Percentiles rank a stretch among this genome's conserved stretches.
phyloP scores from a whole-genome alignment of 495 filamentous ascomycete species.

The Penicillium coffeae region DNA sequence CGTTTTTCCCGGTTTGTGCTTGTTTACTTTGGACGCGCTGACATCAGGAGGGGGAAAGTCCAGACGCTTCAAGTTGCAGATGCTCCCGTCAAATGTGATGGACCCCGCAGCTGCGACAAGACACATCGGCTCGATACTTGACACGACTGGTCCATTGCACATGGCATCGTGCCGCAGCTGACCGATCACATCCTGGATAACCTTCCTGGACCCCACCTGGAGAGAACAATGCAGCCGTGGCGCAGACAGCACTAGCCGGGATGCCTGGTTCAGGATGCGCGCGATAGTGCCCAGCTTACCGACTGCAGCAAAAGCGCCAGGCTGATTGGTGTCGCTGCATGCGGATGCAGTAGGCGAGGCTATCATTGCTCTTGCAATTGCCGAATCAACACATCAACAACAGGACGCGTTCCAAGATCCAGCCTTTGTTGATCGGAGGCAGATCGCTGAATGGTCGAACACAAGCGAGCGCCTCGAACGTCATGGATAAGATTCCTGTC shows the following conservation, averaged over 20 bases:
- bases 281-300: slow-evolving; percentile 4
- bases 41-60: slow-evolving; percentile 16
- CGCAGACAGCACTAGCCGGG: slow-evolving; percentile 17
- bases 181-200: slow-evolving; percentile 26
- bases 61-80: slow-evolving; percentile 10
- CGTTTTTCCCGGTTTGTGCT: slow-evolving; percentile 12
- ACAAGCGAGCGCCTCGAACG: not conserved
- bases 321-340: slow-evolving; percentile 12
- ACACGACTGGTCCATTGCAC: slow-evolving; percentile 22
- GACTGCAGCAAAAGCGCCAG: slow-evolving; percentile 4
- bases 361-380: slow-evolving; percentile 1
- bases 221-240: slow-evolving; percentile 9
- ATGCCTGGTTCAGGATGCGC: not conserved
- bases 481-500: not conserved
- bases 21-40: slow-evolving; percentile 23
- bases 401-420: not conserved
- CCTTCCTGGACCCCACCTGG: slow-evolving; percentile 16
- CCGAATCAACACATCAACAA: not conserved
- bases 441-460: not conserved
- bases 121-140: slow-evolving; percentile 15
- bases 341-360: slow-evolving; percentile 9
- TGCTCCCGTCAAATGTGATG: slow-evolving; percentile 16
- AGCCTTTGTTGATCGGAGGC: not conserved
- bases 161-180: slow-evolving; percentile 25
- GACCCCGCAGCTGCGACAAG: slow-evolving; percentile 24